Evolutionary conservation across 495 filamentous ascomycete species (phyloP).

Genomic region (Neurospora sp.): DNA sequence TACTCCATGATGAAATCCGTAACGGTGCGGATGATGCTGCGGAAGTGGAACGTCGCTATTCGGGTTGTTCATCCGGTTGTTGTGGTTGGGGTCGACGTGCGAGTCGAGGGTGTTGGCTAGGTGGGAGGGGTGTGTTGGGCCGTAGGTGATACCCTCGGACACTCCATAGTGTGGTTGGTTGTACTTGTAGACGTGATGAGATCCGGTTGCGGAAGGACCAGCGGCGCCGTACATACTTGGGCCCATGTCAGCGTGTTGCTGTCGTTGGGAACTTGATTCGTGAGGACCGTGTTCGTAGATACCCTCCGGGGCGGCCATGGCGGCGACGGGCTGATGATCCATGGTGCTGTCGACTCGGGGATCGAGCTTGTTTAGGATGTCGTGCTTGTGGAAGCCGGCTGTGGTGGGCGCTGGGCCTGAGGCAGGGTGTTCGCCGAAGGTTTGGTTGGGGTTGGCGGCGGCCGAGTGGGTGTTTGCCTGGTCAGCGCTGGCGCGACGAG

Average conservation of each 20-base stretch:
- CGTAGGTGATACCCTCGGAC: constrained; percentile 30
- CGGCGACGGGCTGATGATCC: constrained; percentile 22
- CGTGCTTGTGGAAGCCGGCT: constrained; percentile 43
- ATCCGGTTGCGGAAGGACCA: neutral
- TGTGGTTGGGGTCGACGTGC: constrained; percentile 10
- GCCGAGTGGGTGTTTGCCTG: neutral
- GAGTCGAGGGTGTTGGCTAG: constrained; percentile 17
- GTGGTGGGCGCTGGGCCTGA: constrained; percentile 22
- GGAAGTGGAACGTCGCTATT: neutral
- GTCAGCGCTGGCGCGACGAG: neutral
- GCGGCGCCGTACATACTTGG: constrained; percentile 1
- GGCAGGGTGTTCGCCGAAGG: constrained; percentile 14
- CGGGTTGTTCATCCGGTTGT: neutral
- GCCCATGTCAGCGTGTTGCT: neutral
- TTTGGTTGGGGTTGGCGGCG: neutral
- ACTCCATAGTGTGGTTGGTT: constrained; percentile 3
- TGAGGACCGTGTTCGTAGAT: constrained; percentile 27
- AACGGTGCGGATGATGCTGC: neutral
- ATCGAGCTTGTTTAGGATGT: constrained; percentile 61
- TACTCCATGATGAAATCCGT: neutral
- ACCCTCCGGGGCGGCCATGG: constrained; percentile 15
- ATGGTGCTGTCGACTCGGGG: constrained; percentile 42
- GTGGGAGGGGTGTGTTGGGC: constrained; percentile 19
- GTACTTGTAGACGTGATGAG: constrained; percentile 8
- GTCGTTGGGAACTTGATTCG: constrained; percentile 13